These are phyloP conservation scores for Senna tora DNA, from an alignment of 306 rosid genomes.

Conservation along the genomic window DNA sequence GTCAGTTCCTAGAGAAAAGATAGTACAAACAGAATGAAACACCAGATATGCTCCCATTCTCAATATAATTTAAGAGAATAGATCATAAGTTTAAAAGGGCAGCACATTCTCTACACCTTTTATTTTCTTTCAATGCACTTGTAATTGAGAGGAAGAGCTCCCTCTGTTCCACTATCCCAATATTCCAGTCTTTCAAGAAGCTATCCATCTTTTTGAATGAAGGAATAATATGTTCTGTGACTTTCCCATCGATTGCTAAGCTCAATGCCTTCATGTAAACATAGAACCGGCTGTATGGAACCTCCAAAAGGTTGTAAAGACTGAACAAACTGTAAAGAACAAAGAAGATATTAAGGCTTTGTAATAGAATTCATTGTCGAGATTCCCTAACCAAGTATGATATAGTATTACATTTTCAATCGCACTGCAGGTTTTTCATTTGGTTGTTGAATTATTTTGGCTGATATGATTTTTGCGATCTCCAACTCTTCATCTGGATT, in stretches of 20 bases:
- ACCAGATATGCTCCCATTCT: not conserved
- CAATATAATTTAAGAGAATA: not conserved
- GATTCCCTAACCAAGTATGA: not conserved
- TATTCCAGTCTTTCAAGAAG: conserved; percentile 90
- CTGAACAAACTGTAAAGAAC: conserved; percentile 70
- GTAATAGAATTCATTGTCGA: no score
- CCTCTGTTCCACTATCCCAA: conserved; percentile 73
- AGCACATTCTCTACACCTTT: conserved; percentile 55
- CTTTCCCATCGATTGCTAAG: conserved; percentile 79
- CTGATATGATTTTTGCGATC: conserved; percentile 70
- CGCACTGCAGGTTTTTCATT: conserved; percentile 80
- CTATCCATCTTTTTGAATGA: conserved; percentile 78
- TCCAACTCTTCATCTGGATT: conserved; percentile 75
- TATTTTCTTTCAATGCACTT: conserved; percentile 78
- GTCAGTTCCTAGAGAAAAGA: not conserved
- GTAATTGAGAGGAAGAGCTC: conserved; percentile 75
- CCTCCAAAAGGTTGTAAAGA: conserved; percentile 83
- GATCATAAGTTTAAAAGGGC: no score
- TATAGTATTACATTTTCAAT: conserved; percentile 67
- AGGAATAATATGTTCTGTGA: conserved; percentile 68
- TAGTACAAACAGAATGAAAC: conserved; percentile 1
- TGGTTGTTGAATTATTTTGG: conserved; percentile 71
- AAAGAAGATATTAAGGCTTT: not conserved
- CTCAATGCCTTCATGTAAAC: conserved; percentile 77
- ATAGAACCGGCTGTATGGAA: conserved; percentile 70